Evolutionary conservation across 164 flowering plant genomes (phyloP), one percentile per base, ranked within the genome.

Genomic region (Annona cherimola): DNA sequence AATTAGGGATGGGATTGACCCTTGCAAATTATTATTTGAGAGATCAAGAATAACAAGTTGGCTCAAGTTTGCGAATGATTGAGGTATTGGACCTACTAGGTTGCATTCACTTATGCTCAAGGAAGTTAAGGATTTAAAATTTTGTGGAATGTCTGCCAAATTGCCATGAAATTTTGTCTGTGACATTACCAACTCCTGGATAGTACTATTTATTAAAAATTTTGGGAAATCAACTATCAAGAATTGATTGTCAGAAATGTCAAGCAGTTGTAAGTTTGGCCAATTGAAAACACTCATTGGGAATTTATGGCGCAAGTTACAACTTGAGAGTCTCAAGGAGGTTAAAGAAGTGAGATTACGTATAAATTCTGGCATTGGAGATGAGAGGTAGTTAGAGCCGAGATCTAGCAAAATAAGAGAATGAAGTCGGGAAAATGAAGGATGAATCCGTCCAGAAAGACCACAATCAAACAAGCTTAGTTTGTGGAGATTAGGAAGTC

Each of bases 71-170:
- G 54, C 54, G 60, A 83, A 42, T 0, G 83, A 77, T 1, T 39
- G 19, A 4, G 88, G 91, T 2, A 88, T 60, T 16, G 68, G 1
- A 19, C 89, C 89, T 42, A 11, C 65, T 41, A 86, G 81, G 35
- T 57, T 45, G 69, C 86, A 81, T 18, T 20, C 9, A 1, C 3
- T 0, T 2, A 86, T 69, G 1, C 76, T 75, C 42, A 88, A 19
- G 18, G 3, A 71, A 19, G 78, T 73, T 73, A 88, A 45, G 57
- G 5, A 45, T 42, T 42, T 64, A 14, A 84, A 79, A 45, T n/a
- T n/a, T n/a, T n/a, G n/a, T n/a, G n/a, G n/a, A n/a, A n/a, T n/a
- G n/a, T n/a, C 74, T 76, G 6, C 76, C 79, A 42, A 86, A 69
- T 0, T 39, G 79, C 77, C 26, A 79, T 86, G 63, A 86, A 40